A percentile compares a stretch with the other conserved stretches of the same genome.
phyloP scores from a whole-genome alignment of 306 rosid genomes.

The Vachellia collinsii region DNA sequence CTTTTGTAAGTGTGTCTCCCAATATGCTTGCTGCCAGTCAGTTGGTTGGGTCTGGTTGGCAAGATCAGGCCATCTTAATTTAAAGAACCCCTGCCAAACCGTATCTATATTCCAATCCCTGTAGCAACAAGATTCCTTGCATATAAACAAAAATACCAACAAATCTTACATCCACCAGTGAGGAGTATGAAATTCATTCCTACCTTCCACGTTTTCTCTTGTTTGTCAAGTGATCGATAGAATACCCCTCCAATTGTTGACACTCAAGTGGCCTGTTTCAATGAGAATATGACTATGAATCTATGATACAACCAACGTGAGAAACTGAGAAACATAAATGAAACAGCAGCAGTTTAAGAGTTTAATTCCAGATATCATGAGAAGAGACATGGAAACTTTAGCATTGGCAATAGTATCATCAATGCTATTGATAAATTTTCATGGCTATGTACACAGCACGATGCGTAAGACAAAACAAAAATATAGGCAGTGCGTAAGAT shows the following conservation, averaged over 20 bases:
- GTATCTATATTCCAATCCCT: conserved; percentile 58
- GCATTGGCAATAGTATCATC: background rate
- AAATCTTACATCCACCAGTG: conserved; percentile 18
- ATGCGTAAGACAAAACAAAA: conserved; percentile 1
- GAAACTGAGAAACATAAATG: conserved; percentile 3
- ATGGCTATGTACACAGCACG: conserved; percentile 3
- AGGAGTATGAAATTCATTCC: conserved; percentile 30
- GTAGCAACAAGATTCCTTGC: conserved; percentile 31
- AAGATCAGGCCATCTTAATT: conserved; percentile 64
- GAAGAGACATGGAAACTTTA: background rate
- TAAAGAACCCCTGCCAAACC: conserved; percentile 60
- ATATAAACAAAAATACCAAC: conserved; percentile 22
- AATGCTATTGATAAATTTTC: background rate
- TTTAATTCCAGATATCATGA: background rate
- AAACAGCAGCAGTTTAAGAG: conserved; percentile 17
- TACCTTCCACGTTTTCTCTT: conserved; percentile 78
- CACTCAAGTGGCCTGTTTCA: conserved; percentile 57
- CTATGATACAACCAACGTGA: conserved; percentile 7
- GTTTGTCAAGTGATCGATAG: conserved; percentile 36
- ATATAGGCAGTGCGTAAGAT: background rate
- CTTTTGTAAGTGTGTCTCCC: conserved; percentile 91
- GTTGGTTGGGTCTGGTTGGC: conserved; percentile 38
- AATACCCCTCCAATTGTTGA: conserved; percentile 38
- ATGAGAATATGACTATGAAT: conserved; percentile 17
- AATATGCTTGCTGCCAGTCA: conserved; percentile 80